Base-by-base conservation (phyloP, 2,329 filamentous ascomycete species). In the Hypoxylon sp. region DNA sequence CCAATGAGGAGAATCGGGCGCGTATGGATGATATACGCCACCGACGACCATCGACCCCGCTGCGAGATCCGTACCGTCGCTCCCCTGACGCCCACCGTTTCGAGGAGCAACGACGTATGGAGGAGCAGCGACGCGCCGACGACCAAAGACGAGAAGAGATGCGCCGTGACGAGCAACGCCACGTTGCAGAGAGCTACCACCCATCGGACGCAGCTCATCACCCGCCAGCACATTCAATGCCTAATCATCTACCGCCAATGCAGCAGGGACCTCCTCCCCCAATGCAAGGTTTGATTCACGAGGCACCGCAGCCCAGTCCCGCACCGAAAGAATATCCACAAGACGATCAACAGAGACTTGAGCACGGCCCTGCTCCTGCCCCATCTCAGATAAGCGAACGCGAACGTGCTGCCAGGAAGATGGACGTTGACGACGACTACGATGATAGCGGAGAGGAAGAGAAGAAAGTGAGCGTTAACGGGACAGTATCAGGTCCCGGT, bases 391-490 rank as follows among this genome's bases (percentile, higher is more conserved):
- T 83, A 17, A 89, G 89, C 60, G 94, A 98, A 79, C 92, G 93
- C 8, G 88, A 91, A 76, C 82, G 88, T 55, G 93, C 95, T 32
- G 93, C 93, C 19, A 86, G 95, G 20, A 97, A 97, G 78, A 96
- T 99, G 88, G 94, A 98, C 6, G 92, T 98, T 19, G 94, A 99
- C 70, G 95, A 99, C 76, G 91, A 98, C 76, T 98, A 99, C 73
- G 94, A 98, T 76, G 94, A 98, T 73, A 94, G 94, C 59, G 92
- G 88, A 4, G 94, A 97, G 69, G 94, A 97, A 62, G 91, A 95
- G 59, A 89, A 90, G 80, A 90, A 90, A 75, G 75, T 76, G 1
- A 76, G 73, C 2, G 71, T 74, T 13, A 71, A 73, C 7, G 83
- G 79, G 1, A 79, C 84, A 13, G 75, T 78, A 7, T 80, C 82